Base-by-base conservation (phyloP, 805 yeast species). In the Wickerhamiella occidentalis region DNA sequence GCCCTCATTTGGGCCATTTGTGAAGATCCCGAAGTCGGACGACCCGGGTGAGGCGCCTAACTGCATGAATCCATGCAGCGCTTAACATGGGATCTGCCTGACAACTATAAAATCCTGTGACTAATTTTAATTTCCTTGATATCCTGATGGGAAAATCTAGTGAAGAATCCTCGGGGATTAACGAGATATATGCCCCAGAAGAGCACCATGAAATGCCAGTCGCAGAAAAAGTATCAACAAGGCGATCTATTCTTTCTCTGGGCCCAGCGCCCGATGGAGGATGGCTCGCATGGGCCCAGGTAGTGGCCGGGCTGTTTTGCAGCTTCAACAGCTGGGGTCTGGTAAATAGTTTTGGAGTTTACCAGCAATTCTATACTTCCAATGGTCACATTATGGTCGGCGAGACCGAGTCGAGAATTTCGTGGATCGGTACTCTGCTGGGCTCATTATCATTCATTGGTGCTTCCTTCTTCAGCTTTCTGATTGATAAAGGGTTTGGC, bases 401-500 rank as follows among this genome's bases (percentile, higher is more conserved):
- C n/a, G 37, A 45, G 11, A 33, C 53, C 11, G 53, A 57, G 9
- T 51, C 52, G 35, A 53, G 50, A n/a, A 56, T 58, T 25, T 53
- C 60, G 9, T 56, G 62, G 61, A 56, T 58, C 37, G 53, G 55
- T 9, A 23, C 55, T 1, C 46, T 58, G 9, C 29, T 51, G 1
- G 61, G 55, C 6, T 45, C 54, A 3, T 47, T 55, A 13, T 41
- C 54, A 3, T 46, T 55, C 19, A 44, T 53, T 15, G 58, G 58
- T 3, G 43, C 58, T 0, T 43, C 58, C 7, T 51, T 64, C 28
- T 60, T 58, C 26, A 65, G 68, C n/a, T 57, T 62, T 2, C 49
- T 62, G 25, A 51, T 63, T 17, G 68, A 64, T 33, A 50, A 51
- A 26, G 63, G 63, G 15, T 58, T 54, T 33, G 55, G 61, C 51